These are phyloP conservation scores for Geranium incanum DNA, from an alignment of 441 rosid species.

Conservation along the genomic window DNA sequence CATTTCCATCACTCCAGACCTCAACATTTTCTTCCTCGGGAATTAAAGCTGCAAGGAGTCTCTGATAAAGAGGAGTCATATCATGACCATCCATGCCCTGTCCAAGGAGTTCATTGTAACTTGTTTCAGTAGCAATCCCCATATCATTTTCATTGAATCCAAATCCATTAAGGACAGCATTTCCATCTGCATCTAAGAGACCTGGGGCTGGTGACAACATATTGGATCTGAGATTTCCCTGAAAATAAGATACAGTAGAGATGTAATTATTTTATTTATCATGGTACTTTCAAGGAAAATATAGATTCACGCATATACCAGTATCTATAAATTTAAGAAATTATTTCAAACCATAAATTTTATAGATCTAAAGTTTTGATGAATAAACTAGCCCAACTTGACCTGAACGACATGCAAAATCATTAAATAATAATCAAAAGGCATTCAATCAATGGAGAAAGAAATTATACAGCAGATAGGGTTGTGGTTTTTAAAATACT, in stretches of 20 bases:
- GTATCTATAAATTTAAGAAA: background rate
- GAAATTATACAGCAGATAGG: background rate
- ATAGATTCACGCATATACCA: background rate
- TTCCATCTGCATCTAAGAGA: conserved; percentile 33
- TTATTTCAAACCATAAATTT: background rate
- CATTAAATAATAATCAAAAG: background rate
- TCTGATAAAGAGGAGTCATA: conserved; percentile 55
- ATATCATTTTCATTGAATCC: conserved; percentile 31
- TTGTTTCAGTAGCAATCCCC: conserved; percentile 24
- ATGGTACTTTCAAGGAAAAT: conserved; percentile 15
- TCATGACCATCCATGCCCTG: conserved; percentile 34
- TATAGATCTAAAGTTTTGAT: background rate
- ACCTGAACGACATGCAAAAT: background rate
- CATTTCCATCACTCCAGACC: conserved; percentile 30
- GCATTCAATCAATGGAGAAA: background rate
- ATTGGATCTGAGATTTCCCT: conserved; percentile 46
- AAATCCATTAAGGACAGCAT: conserved; percentile 28
- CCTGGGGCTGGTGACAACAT: conserved; percentile 26
- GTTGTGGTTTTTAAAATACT: background rate
- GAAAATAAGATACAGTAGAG: conserved; percentile 20
- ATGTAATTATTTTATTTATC: background rate
- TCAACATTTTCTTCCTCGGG: conserved; percentile 52
- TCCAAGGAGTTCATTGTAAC: conserved; percentile 31
- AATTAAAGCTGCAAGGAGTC: conserved; percentile 79
- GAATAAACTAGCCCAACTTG: background rate